Evolutionary conservation across 192 early-diverging fungal species (phyloP), one percentile per base, ranked within the genome.

Genomic region (Mortierella hygrophila): DNA sequence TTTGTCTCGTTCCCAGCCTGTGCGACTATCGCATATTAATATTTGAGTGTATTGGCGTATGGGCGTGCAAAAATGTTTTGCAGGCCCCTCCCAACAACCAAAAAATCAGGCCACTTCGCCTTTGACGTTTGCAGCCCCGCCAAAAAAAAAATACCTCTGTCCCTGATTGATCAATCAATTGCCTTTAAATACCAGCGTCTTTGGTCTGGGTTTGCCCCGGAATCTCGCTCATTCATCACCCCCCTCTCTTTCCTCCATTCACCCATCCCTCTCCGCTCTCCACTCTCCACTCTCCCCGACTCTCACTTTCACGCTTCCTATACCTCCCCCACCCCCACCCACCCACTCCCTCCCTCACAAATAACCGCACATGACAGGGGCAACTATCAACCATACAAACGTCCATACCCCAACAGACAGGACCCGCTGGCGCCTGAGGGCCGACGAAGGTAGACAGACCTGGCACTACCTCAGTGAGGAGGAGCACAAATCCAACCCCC

Each of bases 391-490:
- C 44, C n/a, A 65, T 9, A 57, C 42, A 35, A 68, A 40, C 13
- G 70, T 71, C 26, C 81, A 88, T 40, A 26, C 21, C n/a, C 69
- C 77, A 20, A 96, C 97, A 26, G 96, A 99, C 88, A 93, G 95
- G 65, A 88, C 89, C 55, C 94, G 94, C 68, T 99, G 98, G 98
- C 91, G 97, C 13, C 92, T 99, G 60, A 88, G 91, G 40, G 95
- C 94, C 20, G 94, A 95, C 70, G 93, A 97, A 68, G 98, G 98
- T 18, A 92, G 94, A 20, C 98, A 99, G 82, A 95, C 92, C 32
- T 99, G 98, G 98, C 93, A 96, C 87, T 98, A 98, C 78, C 86
- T 96, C 63, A 89, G 87, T 35, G 88, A 90, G 35, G 90, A 90
- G 37, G 90, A 92, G 72, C 65, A 81, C 60, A 78, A 87, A 37